Base-by-base conservation (phyloP, 2,329 filamentous ascomycete genomes). In the Cercospora sp. region DNA sequence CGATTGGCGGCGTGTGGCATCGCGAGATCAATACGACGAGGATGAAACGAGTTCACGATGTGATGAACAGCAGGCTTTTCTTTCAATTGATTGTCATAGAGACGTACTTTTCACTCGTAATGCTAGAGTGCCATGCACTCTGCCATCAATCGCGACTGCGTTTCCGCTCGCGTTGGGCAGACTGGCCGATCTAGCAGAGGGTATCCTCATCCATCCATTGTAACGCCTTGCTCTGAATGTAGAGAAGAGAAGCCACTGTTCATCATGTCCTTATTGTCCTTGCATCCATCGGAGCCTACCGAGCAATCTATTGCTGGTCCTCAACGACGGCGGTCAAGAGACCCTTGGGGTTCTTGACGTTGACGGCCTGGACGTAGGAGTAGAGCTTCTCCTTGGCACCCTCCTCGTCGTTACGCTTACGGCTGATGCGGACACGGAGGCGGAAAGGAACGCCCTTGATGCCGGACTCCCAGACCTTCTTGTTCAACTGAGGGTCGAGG, bases 341-440 rank as follows among this genome's bases (percentile, higher is more conserved):
- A 84, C 95, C 94, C 92, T 97, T 98, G 84, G 93, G 90, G 86
- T 97, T 91, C 92, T 98, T 97, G 82, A 98, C 94, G 85, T 97
- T 97, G 83, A 99, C 95, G 79, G 95, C 95, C 90, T 99, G 94
- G 78, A 99, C 95, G 86, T 97, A 97, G 84, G 91, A 95, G 91
- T 98, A 99, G 76, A 99, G 90, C 89, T 96, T 97, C 90, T 99
- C 93, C 89, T 97, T 97, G 83, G 96, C 95, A 80, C 92, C 93
- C 87, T 99, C 95, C 89, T 98, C 95, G 84, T 99, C 95, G 87
- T 99, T 99, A 90, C 95, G 93, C 90, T 97, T 96, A 86, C 95
- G 93, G 82, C 93, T 97, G 86, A 99, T 97, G 86, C 96, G 93
- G 82, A 99, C 90, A 80, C 95, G 94, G 79, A 99, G 88, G 85